Evolutionary conservation across 2,329 filamentous ascomycete species (phyloP), one percentile per base, ranked within the genome.

Genomic region (Pseudogymnoascus sp.): DNA sequence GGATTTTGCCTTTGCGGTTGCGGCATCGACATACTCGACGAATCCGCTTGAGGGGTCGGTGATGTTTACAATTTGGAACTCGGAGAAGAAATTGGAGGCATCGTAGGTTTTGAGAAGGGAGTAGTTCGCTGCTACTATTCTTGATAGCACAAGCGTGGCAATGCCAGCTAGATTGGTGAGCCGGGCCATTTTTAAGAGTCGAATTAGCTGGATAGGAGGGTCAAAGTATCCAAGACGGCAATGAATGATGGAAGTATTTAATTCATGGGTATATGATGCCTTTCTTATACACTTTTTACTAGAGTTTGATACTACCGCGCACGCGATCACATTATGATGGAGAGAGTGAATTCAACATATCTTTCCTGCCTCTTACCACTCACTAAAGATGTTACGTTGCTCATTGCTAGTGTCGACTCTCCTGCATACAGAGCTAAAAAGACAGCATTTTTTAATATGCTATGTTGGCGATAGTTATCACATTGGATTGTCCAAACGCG

Each of bases 11-110:
- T 51, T 12, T 37, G 54, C 54, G 54, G 54, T 60, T 45, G 42
- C 63, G 2, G 66, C 64, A 12, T 67, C 66, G n/a, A 77, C 78
- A 65, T 77, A 82, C 67, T 79, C 71, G 3, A 81, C 79, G 63
- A 79, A 79, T 0, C 79, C 79, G 3, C 68, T 40, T 4, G 79
- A 74, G 4, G 79, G 78, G 64, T 81, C 79, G 47, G 75, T 72
- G 5, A 70, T 76, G 1, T 75, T 75, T 66, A 75, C 80, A 64
- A 79, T 80, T 36, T 77, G 70, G 65, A 81, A 80, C 12, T 75
- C 72, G 37, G 79, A 74, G 61, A 80, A 79, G 66, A 81, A 81
- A 1, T 66, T 67, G 0, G 69, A 18, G 54, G 54, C 34, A 14
- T 60, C n/a, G 54, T 34, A 60, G 34, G 54, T 60, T 12, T 60